Percentiles rank a stretch among this genome's conserved stretches.
Conservation (phyloP, 257 asterid species). For the Nicotiana tomentosiformis region DNA sequence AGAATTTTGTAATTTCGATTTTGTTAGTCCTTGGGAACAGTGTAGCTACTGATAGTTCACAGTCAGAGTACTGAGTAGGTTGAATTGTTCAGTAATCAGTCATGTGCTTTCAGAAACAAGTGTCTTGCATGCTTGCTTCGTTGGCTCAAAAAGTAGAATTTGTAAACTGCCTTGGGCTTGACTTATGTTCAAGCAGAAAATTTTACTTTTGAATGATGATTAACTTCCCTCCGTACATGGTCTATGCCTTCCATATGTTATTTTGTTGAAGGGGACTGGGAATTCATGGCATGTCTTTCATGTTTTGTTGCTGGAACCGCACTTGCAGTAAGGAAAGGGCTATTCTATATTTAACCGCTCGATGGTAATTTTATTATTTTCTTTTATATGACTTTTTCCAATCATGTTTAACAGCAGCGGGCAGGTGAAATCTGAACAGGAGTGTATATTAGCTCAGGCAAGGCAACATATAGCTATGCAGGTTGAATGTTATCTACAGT, state of each 20-base stretch:
- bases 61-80: neutral
- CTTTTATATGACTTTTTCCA: neutral
- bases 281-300: neutral
- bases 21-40: neutral
- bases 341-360: neutral
- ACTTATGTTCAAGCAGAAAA: neutral
- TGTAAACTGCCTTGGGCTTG: neutral
- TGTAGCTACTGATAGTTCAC: neutral
- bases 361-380: neutral
- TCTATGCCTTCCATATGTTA: neutral
- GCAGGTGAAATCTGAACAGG: conserved; percentile 94
- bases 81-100: neutral
- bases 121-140: neutral
- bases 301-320: neutral
- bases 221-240: neutral
- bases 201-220: neutral
- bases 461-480: conserved; percentile 92
- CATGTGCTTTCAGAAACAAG: neutral
- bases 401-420: neutral
- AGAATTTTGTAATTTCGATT: too few species aligned
- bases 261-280: neutral
- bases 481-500: conserved; percentile 31
- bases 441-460: conserved; percentile 74
- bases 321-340: neutral
- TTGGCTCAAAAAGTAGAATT: neutral